Evolutionary conservation across 495 filamentous ascomycete species (phyloP).

Genomic region (Halenospora varia): DNA sequence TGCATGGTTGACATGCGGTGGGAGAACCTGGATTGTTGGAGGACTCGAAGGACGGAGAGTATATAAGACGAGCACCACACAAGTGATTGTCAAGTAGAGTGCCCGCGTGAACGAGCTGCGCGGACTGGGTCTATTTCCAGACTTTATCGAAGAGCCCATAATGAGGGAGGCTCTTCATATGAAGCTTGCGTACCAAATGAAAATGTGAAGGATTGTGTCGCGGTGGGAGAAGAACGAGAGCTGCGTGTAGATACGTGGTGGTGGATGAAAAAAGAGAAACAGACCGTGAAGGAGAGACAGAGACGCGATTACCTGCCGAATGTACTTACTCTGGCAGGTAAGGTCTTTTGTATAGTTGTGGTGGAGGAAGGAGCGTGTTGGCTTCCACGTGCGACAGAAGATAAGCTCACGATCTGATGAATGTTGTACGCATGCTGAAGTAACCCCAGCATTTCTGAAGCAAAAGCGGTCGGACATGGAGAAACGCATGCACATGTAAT

Average conservation of each 20-base stretch:
- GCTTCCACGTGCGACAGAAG: no score
- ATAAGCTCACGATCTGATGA: no score
- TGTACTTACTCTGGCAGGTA: no score
- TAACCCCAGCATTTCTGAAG: no score
- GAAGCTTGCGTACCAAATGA: not conserved
- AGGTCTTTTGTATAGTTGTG: no score
- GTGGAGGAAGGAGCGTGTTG: no score
- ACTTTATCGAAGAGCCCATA: constrained; percentile 22
- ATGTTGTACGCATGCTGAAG: no score
- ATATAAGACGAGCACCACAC: constrained; percentile 16
- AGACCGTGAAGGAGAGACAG: not conserved
- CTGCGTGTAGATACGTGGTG: not conserved
- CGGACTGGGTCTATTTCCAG: constrained; percentile 7
- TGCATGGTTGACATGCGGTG: constrained; percentile 1
- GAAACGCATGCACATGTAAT: no score
- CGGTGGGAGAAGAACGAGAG: not conserved
- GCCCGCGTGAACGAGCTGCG: constrained; percentile 16
- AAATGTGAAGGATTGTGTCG: not conserved
- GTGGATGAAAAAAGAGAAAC: not conserved
- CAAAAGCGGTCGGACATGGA: no score
- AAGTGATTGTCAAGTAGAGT: constrained; percentile 14
- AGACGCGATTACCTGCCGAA: not conserved
- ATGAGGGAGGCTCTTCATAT: constrained; percentile 9
- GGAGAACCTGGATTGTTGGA: not conserved
- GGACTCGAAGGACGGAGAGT: constrained; percentile 7